Evolutionary conservation across 73 alveolate species (phyloP), one percentile per base, ranked within the genome.

Genomic region (Symbiodinium natans): DNA sequence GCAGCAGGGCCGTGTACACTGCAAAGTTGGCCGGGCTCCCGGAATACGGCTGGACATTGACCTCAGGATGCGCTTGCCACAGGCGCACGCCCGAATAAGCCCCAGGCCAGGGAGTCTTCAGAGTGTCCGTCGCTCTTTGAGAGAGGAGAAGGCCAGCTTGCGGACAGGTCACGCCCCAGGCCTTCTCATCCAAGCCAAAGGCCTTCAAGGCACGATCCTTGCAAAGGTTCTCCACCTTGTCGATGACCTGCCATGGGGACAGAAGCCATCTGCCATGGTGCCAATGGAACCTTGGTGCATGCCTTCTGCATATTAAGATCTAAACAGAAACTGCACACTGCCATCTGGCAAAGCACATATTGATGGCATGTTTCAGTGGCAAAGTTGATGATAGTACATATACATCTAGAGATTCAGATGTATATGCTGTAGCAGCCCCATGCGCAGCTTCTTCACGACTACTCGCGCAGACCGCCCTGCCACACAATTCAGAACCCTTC

Each of bases 41-140:
- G 99, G 99, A 52, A 34, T 99, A 99, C 38, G 99, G 99, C 99
- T 99, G 99, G 56, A 99, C 99, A 92, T 99, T 99, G n/a, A 99
- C 99, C 39, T 68, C 39, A n/a, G 82, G 17, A 10, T 8, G 63
- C 17, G 63, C 63, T 48, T 48, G 63, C 23, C 23, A 10, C 17
- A 0, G 11, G 11, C 21, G 34, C 21, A 17, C 34, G 63, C 23
- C 63, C 23, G 23, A 8, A 10, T 8, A 17, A 17, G 8, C 17
- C 17, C 23, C 23, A 48, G 63, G 8, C 17, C 23, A 17, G 63
- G 63, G 63, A 17, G 63, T 48, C 17, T 8, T 8, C 23, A 17
- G 63, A 17, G 63, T 8, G 63, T 8, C 63, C 63, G 63, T 48
- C 63, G n/a, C n/a, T n/a, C n/a, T n/a, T n/a, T n/a, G n/a, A n/a